phyloP scores from a whole-genome alignment of 768 basidiomycete genomes.

The Infundibulicybe gibba region DNA sequence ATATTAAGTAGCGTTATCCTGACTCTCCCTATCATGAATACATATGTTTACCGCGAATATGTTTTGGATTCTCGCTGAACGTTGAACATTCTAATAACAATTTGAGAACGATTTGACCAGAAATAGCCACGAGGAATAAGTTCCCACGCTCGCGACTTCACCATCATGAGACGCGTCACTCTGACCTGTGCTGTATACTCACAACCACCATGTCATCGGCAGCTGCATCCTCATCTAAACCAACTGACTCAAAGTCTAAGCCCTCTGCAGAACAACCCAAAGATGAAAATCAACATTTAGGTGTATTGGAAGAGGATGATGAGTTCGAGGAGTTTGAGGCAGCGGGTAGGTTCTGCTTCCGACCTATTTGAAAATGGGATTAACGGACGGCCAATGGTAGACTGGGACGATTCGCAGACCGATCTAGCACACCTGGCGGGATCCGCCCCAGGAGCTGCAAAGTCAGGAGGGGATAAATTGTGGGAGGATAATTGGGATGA shows the following conservation, averaged over 20 bases:
- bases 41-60: too few relatives aligned
- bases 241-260: conserved; percentile 31
- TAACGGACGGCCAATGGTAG: conserved; percentile 29
- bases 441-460: conserved; percentile 68
- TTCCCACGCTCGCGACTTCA: not conserved
- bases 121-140: not conserved
- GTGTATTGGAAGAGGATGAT: conserved; percentile 95
- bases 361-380: not conserved
- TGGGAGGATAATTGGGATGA: conserved; percentile 99
- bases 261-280: conserved; percentile 39
- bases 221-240: conserved; percentile 43
- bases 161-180: conserved; percentile 17
- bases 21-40: too few relatives aligned
- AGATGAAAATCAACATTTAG: conserved; percentile 58
- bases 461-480: conserved; percentile 82
- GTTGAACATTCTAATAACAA: too few relatives aligned
- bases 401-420: conserved; percentile 86
- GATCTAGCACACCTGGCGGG: conserved; percentile 77
- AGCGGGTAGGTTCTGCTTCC: conserved; percentile 52
- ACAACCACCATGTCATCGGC: conserved; percentile 34
- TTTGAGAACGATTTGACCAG: too few relatives aligned
- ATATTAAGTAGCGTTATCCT: too few relatives aligned
- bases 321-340: conserved; percentile 93
- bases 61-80: too few relatives aligned
- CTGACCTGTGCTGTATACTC: not conserved